phyloP scores from a whole-genome alignment of 2,329 filamentous ascomycete species.

The Arthrobotrys sinensis region DNA sequence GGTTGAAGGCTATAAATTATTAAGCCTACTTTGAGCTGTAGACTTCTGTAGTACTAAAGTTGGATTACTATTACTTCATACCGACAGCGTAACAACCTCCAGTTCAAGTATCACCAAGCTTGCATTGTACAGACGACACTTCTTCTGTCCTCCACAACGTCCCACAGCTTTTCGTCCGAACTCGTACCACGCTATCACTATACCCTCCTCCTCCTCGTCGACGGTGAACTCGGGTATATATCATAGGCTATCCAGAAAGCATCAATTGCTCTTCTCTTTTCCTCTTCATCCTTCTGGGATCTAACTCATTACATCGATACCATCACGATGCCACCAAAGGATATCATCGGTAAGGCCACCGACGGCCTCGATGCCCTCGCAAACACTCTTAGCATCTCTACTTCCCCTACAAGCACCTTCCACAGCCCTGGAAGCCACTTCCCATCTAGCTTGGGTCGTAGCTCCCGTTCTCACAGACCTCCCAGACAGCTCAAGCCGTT shows the following conservation, averaged over 20 bases:
- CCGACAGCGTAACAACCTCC: conserved; percentile 1
- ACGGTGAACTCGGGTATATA: conserved; percentile 4
- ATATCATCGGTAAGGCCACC: conserved; percentile 69
- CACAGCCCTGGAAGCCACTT: conserved; percentile 73
- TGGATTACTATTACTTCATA: background rate
- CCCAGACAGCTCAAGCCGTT: conserved; percentile 93
- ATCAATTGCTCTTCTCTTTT: background rate
- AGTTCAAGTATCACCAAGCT: conserved; percentile 38
- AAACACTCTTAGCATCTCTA: conserved; percentile 79
- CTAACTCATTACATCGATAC: conserved; percentile 1
- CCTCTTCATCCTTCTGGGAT: conserved; percentile 2
- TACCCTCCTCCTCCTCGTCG: background rate
- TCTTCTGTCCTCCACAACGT: conserved; percentile 20
- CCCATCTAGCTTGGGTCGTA: conserved; percentile 73
- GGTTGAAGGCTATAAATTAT: conserved; percentile 43
- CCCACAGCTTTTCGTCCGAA: conserved; percentile 34
- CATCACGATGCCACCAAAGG: conserved; percentile 67
- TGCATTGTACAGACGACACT: conserved; percentile 3
- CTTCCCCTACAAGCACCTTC: conserved; percentile 82
- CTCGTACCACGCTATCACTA: background rate
- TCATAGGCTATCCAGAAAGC: background rate
- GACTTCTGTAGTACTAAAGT: background rate
- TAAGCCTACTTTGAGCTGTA: background rate
- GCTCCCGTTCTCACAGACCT: conserved; percentile 66
- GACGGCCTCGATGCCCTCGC: conserved; percentile 66